phyloP scores from a whole-genome alignment of 208 protist genomes.

The Acanthamoeba castellanii region DNA sequence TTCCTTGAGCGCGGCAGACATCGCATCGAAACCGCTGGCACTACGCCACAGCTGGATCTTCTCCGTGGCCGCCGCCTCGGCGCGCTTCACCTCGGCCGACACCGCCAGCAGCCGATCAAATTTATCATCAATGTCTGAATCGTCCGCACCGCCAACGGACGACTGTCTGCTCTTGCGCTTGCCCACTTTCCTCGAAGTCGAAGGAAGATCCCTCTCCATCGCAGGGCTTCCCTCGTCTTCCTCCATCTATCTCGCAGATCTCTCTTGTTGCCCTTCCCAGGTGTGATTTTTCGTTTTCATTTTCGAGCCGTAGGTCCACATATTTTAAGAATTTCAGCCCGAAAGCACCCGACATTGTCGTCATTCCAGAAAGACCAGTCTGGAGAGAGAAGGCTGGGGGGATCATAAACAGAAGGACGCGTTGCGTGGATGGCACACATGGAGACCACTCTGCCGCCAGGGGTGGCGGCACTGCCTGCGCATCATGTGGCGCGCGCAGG shows the following conservation, averaged over 20 bases:
- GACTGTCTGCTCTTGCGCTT: background rate
- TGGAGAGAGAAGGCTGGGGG: too few relatives aligned
- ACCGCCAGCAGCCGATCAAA: conserved; percentile 45
- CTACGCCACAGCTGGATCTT: conserved; percentile 10
- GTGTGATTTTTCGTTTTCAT: too few relatives aligned
- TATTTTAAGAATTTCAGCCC: too few relatives aligned
- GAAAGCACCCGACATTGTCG: too few relatives aligned
- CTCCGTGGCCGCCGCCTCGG: background rate
- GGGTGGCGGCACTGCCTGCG: background rate
- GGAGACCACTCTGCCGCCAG: background rate
- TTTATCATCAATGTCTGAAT: background rate
- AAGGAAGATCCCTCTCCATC: background rate
- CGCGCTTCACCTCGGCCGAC: background rate
- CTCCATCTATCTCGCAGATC: too few relatives aligned
- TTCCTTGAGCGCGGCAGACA: conserved; percentile 46
- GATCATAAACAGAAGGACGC: too few relatives aligned
- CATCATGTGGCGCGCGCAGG: background rate
- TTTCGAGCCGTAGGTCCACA: too few relatives aligned
- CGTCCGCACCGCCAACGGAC: background rate
- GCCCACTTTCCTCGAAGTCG: background rate
- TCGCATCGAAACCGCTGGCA: conserved; percentile 19
- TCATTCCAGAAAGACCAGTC: too few relatives aligned
- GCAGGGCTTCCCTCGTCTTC: too few relatives aligned
- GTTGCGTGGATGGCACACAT: too few relatives aligned
- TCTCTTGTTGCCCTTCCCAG: too few relatives aligned